phyloP scores from a whole-genome alignment of 2,329 filamentous ascomycete genomes.

The Alternaria novae-zelandiae region DNA sequence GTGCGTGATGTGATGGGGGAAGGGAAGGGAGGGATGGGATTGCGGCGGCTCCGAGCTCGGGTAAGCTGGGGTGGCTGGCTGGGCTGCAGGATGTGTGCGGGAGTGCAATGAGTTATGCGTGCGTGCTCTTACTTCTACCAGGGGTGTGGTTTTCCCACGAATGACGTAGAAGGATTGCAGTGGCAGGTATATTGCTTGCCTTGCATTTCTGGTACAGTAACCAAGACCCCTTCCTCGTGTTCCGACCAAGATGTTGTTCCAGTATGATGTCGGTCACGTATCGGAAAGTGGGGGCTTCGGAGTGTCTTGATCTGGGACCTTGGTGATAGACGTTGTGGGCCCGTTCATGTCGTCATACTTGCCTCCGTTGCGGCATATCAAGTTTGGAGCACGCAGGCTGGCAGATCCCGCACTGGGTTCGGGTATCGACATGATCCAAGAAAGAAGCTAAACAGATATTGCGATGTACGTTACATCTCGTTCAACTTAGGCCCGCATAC shows the following conservation, averaged over 20 bases:
- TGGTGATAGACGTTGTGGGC: slow-evolving; percentile 15
- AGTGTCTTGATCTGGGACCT: background rate
- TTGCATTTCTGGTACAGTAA: background rate
- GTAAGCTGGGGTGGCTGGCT: background rate
- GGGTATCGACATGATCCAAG: slow-evolving; percentile 5
- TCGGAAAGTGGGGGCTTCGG: background rate
- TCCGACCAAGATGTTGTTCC: background rate
- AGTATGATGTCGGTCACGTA: background rate
- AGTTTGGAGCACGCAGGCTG: slow-evolving; percentile 3
- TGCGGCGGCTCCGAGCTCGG: slow-evolving; percentile 2
- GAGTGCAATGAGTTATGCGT: background rate
- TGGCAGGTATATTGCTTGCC: background rate
- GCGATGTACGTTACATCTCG: slow-evolving; percentile 3
- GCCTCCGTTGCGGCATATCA: slow-evolving; percentile 6
- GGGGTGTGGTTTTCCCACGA: slow-evolving; percentile 1
- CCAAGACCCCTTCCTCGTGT: background rate
- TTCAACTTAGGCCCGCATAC: background rate
- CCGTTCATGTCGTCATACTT: slow-evolving; percentile 15
- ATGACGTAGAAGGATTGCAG: background rate
- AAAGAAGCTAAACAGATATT: slow-evolving; percentile 5
- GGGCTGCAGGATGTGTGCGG: background rate
- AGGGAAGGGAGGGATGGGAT: background rate
- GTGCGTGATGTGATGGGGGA: background rate
- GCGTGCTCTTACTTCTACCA: background rate
- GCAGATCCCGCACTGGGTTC: slow-evolving; percentile 7